Base-by-base conservation (phyloP, 2,329 filamentous ascomycete species). In the Leptographium procerum region DNA sequence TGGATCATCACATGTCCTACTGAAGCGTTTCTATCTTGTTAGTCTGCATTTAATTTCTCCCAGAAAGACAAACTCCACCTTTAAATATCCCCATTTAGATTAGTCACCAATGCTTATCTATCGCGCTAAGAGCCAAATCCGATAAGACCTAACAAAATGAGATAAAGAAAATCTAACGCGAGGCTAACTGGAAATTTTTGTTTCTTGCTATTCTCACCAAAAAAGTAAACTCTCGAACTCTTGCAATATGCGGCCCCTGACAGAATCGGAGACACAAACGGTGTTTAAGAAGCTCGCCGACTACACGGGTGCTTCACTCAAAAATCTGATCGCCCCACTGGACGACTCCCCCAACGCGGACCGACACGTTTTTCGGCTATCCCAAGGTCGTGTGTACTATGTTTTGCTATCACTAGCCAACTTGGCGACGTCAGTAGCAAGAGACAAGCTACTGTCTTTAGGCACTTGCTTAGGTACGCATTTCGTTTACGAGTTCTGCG, bases 241-340 rank as follows among this genome's bases (percentile, higher is more conserved):
- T 19, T 3, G 16, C n/a, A 59, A n/a, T 3, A 66, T 66, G 65
- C 63, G 65, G 14, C 64, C 65, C n/a, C 61, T 66, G 29, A 65
- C 64, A 7, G 65, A 66, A 57, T 57, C 61, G 26, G 65, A 66
- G 62, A 66, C 65, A 50, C 64, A 64, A 70, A 88, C 87, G 1
- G 83, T 96, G 66, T 95, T 96, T 73, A 83, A 86, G 66, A 96
- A 97, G 77, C 84, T 99, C 47, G 94, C 94, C 60, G 89, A 91
- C 72, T 99, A 97, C 77, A 94, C 89, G 28, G 91, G 91, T 65
- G 83, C 82, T 66, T 91, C 88, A 22, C 81, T 96, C 65, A 92
- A 91, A 72, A 85, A 90, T 72, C 82, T 96, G 65, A 90, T 92
- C 66, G 83, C 86, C 53, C 86, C 87, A 11, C 76, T 88, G 61